Evolutionary conservation across 2,329 filamentous ascomycete genomes (phyloP).

Genomic region (Fusarium agapanthi): DNA sequence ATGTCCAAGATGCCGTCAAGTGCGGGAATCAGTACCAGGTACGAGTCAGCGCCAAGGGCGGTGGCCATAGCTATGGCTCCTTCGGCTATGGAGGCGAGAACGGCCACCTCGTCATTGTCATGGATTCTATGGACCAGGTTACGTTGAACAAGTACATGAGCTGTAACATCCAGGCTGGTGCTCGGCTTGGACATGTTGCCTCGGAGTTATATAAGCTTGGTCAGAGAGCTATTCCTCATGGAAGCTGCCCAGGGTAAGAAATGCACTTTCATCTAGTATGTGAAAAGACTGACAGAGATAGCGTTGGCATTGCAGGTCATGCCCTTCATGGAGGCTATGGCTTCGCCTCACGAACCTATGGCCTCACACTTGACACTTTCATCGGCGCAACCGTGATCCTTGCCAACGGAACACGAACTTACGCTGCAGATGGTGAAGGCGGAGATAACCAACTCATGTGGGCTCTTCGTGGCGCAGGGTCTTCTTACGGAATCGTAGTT

Average conservation of each 20-base stretch:
- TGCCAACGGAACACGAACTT: constrained; percentile 38
- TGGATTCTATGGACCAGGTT: constrained; percentile 52
- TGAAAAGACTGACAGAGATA: constrained; percentile 11
- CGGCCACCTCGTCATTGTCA: constrained; percentile 52
- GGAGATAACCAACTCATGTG: constrained; percentile 40
- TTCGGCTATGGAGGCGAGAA: constrained; percentile 55
- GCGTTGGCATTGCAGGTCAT: constrained; percentile 44
- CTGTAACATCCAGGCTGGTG: constrained; percentile 51
- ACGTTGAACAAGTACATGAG: constrained; percentile 31
- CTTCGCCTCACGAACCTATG: constrained; percentile 42
- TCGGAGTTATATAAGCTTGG: constrained; percentile 51
- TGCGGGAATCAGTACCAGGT: constrained; percentile 54
- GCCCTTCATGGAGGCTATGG: constrained; percentile 45
- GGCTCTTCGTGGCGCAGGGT: constrained; percentile 45
- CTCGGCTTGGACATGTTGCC: constrained; percentile 59
- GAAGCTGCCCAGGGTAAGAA: constrained; percentile 61
- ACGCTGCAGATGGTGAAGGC: constrained; percentile 36
- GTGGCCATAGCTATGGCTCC: constrained; percentile 64
- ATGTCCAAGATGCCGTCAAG: constrained; percentile 56
- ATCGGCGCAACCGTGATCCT: constrained; percentile 43
- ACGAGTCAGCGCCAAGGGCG: constrained; percentile 60
- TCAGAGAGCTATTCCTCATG: constrained; percentile 56
- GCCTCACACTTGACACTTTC: constrained; percentile 44
- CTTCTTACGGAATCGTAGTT: constrained; percentile 45
- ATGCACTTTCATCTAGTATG: fast-evolving